phyloP scores from a whole-genome alignment of 2,329 filamentous ascomycete genomes.

The Aspergillus ruber region DNA sequence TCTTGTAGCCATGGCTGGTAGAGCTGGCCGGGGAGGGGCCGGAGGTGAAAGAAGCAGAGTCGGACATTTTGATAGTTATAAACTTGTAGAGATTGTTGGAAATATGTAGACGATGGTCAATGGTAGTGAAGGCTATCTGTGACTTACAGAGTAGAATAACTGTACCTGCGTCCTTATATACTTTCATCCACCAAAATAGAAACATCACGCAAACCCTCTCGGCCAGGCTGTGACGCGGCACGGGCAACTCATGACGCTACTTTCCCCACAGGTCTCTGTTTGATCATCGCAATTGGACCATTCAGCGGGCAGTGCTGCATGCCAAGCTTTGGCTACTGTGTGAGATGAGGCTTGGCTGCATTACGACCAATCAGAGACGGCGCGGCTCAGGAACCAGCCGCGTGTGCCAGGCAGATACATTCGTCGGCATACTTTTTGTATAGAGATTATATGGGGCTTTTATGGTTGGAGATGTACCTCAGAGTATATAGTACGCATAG shows the following conservation, averaged over 20 bases:
- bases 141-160: not conserved
- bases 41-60: not conserved
- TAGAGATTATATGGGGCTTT: no score
- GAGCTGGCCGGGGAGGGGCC: not conserved
- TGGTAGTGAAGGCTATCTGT: not conserved
- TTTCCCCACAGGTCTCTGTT: not conserved
- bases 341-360: no score
- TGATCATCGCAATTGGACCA: not conserved
- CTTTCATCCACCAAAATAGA: not conserved
- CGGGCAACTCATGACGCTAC: not conserved
- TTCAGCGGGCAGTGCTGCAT: not conserved
- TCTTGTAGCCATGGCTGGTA: constrained; percentile 14
- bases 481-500: no score
- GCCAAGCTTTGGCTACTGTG: not conserved
- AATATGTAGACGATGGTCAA: not conserved
- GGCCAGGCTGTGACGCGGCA: not conserved
- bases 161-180: not conserved
- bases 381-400: no score
- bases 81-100: not conserved
- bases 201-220: not conserved
- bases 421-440: no score
- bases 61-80: not conserved
- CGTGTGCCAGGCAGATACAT: no score
- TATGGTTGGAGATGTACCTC: no score
- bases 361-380: no score